phyloP scores from a whole-genome alignment of 345 rosid genomes.

The Microthlaspi erraticum region DNA sequence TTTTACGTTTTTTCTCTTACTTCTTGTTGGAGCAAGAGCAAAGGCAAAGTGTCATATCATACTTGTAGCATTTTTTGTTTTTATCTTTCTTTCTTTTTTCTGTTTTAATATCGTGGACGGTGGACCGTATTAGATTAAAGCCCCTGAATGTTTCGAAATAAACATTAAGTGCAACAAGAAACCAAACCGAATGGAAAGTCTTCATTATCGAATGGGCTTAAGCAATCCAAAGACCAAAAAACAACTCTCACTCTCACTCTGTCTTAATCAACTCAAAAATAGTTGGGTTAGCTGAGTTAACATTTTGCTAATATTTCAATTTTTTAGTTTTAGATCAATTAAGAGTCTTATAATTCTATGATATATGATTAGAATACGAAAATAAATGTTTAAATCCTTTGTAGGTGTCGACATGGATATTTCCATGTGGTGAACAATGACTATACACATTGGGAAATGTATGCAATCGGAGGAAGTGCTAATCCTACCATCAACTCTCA shows the following conservation, averaged over 20 bases:
- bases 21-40: slow-evolving; percentile 42
- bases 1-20: slow-evolving; percentile 26
- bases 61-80: background rate
- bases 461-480: slow-evolving; percentile 90
- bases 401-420: slow-evolving; percentile 79
- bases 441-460: slow-evolving; percentile 93
- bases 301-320: slow-evolving; percentile 6
- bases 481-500: slow-evolving; percentile 84
- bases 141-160: too few relatives aligned
- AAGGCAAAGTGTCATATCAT: slow-evolving; percentile 27
- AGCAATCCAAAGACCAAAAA: too few relatives aligned
- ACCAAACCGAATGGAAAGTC: too few relatives aligned
- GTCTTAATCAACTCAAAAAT: slow-evolving; percentile 19
- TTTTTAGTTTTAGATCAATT: background rate
- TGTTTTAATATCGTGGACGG: too few relatives aligned
- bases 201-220: too few relatives aligned
- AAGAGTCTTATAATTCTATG: background rate
- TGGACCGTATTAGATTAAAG: too few relatives aligned
- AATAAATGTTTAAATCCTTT: too few relatives aligned
- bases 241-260: background rate
- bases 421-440: slow-evolving; percentile 95
- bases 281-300: slow-evolving; percentile 21
- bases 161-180: too few relatives aligned
- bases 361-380: slow-evolving; percentile 4
- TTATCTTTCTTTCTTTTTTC: too few relatives aligned